phyloP scores from a whole-genome alignment of 1,284 basidiomycete genomes.

The Melampsora americana region DNA sequence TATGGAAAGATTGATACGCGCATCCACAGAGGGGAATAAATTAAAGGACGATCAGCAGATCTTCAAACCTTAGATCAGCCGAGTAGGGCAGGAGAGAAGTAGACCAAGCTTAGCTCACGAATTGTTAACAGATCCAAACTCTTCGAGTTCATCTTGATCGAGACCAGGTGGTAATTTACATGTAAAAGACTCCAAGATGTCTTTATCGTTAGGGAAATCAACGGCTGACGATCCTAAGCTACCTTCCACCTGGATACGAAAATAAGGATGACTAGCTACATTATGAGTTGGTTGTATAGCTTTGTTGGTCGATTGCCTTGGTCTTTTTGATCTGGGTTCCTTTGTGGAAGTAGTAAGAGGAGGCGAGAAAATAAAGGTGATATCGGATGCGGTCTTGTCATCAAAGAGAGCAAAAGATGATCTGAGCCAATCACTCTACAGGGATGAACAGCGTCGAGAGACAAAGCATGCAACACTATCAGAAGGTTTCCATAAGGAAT shows the following conservation, averaged over 20 bases:
- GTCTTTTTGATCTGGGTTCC: not conserved
- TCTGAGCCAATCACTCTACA: conserved; percentile 35
- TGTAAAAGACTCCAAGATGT: conserved; percentile 27
- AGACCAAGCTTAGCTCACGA: conserved; percentile 17
- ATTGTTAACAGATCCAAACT: conserved; percentile 27
- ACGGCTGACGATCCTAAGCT: conserved; percentile 17
- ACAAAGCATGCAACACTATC: not conserved
- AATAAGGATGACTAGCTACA: conserved; percentile 14
- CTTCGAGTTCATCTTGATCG: conserved; percentile 32
- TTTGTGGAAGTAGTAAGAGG: not conserved
- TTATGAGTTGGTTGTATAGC: not conserved
- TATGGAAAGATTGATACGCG: not conserved
- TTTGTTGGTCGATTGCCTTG: not conserved
- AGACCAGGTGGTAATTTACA: conserved; percentile 27
- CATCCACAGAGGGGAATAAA: not conserved
- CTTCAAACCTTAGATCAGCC: not conserved
- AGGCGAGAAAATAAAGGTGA: conserved; percentile 36
- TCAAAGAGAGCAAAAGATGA: conserved; percentile 40
- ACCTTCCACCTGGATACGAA: conserved; percentile 35
- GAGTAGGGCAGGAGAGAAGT: not conserved
- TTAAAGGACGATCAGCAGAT: not conserved
- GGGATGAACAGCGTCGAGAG: not conserved
- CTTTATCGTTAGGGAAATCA: conserved; percentile 42
- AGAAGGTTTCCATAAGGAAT: not conserved
- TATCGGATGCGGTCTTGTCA: conserved; percentile 26